These are phyloP conservation scores for Tolypocladium tundrense DNA, from an alignment of 2,329 filamentous ascomycete genomes.

Conservation along the genomic window DNA sequence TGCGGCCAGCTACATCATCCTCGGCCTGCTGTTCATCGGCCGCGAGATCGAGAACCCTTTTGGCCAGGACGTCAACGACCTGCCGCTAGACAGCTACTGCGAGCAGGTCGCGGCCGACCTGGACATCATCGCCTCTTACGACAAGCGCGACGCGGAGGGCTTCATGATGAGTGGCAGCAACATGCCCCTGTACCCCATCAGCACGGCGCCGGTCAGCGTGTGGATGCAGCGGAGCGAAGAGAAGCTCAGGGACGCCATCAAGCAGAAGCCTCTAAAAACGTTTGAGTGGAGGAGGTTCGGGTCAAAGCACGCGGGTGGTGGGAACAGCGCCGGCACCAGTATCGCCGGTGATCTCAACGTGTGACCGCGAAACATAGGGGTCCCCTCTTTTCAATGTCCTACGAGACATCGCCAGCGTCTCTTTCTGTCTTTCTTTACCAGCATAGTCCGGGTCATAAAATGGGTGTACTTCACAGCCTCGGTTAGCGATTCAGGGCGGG, in stretches of 20 bases:
- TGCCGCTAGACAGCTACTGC: constrained; percentile 68
- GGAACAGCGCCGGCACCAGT: background rate
- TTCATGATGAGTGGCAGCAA: constrained; percentile 29
- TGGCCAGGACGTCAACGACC: constrained; percentile 72
- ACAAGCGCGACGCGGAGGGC: constrained; percentile 19
- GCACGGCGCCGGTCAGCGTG: constrained; percentile 22
- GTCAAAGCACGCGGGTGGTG: background rate
- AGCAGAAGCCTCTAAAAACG: constrained; percentile 25
- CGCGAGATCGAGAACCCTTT: constrained; percentile 81
- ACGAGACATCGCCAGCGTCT: background rate
- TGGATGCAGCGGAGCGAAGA: constrained; percentile 32
- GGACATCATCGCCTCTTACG: constrained; percentile 56
- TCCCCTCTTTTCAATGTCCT: background rate
- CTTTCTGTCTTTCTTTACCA: background rate
- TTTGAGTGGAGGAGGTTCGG: constrained; percentile 20
- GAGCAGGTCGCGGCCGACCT: constrained; percentile 64
- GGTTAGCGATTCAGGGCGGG: background rate
- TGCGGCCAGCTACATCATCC: constrained; percentile 68
- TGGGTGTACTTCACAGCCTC: background rate
- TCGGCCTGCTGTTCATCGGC: constrained; percentile 64
- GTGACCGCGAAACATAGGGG: background rate
- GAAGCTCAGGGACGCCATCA: constrained; percentile 27
- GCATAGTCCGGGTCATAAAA: background rate
- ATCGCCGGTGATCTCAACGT: constrained; percentile 1
- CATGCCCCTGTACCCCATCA: constrained; percentile 47